Evolutionary conservation across 2,329 filamentous ascomycete species (phyloP).

Genomic region (Beauveria medogensis): DNA sequence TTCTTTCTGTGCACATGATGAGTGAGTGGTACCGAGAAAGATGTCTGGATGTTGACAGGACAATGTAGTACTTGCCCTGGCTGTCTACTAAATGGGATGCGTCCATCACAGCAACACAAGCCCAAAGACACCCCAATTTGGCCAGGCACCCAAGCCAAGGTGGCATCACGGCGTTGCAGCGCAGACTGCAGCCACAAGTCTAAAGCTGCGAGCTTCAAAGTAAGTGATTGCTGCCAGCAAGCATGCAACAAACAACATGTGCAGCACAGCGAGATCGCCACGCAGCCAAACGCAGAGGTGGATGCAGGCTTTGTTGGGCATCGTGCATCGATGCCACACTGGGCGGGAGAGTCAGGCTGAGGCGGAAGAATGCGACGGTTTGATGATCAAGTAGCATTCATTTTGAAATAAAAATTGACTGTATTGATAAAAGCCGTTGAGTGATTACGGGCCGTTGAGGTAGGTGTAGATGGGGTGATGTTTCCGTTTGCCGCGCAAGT

Average conservation of each 20-base stretch:
- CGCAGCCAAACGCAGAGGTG: not conserved
- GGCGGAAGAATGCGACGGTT: not conserved
- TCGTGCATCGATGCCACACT: conserved; percentile 7
- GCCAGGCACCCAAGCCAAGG: conserved; percentile 1
- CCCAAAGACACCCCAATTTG: not conserved
- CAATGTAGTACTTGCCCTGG: not conserved
- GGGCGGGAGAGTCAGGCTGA: not conserved
- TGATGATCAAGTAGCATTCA: not conserved
- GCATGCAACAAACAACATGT: conserved; percentile 1
- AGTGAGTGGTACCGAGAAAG: not conserved
- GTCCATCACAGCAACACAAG: not conserved
- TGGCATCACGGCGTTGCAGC: conserved; percentile 2
- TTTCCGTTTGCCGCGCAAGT: not conserved
- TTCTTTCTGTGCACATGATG: not conserved
- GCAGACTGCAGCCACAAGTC: conserved; percentile 1
- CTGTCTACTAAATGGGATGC: not conserved
- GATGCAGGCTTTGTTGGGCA: conserved; percentile 7
- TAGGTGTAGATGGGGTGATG: not conserved
- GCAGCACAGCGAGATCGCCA: conserved; percentile 7
- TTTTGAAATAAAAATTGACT: not conserved
- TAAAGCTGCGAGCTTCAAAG: conserved; percentile 1
- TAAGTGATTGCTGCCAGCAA: not conserved
- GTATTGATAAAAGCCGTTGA: not conserved
- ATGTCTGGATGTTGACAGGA: not conserved
- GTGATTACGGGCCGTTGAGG: not conserved